Evolutionary conservation across 805 yeast genomes (phyloP), one percentile per base, ranked within the genome.

Genomic region (Myxozyma monticola): DNA sequence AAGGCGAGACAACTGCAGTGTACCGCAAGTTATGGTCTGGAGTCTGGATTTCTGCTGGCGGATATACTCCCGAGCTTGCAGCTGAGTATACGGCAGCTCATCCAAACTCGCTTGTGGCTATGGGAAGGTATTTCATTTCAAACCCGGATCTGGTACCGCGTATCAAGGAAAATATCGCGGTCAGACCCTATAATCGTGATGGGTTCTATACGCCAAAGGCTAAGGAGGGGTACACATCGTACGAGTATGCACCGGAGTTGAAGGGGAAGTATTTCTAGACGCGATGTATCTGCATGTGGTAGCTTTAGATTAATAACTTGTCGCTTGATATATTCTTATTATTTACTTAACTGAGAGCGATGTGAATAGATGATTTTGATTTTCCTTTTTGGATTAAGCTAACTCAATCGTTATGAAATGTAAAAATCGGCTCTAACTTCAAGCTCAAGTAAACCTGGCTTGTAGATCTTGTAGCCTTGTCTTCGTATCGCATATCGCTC

Each of bases 91-190:
- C 45, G 15, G 42, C 17, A 4, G n/a, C 26, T 9, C 42, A 45
- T 24, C 37, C 15, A 15, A 37, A 49, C 22, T 14, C 42, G 9
- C 49, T 70, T 36, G 59, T 74, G 33, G 78, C 71, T 1, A 62
- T 71, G 51, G 83, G 83, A 22, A 71, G 83, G 56, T 69, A 66
- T 49, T 79, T 72, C 64, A 71, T 76, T 40, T 66, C 82, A 26
- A 80, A 80, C 64, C 84, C 85, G 2, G 85, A 81, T 61, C 61
- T 81, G 31, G 76, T 73, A 18, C 59, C 67, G 17, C 68, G 81
- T 54, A 48, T 79, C 34, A 65, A 69, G 53, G 64, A 74, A 26
- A 73, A 72, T 25, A 44, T 63, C 34, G 71, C 71, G 37, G 63
- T 78, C 50, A 70, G 66, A 49, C 56, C 66, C 28, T 80, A 79